Evolutionary conservation across 805 yeast genomes (phyloP).

Genomic region (Pichia californica): DNA sequence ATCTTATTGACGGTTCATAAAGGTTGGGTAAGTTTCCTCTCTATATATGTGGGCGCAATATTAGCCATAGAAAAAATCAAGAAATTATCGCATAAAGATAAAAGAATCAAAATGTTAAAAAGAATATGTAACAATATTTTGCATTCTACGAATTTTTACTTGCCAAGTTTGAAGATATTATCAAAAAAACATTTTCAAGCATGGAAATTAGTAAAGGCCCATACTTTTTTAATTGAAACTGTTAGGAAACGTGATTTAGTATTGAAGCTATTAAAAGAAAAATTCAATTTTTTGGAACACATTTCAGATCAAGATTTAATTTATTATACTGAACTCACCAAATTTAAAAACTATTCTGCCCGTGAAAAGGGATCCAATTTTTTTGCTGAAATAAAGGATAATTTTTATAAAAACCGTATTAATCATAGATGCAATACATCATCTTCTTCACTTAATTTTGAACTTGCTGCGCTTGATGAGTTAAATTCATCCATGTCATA

Average conservation of each 20-base stretch:
- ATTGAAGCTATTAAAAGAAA: slow-evolving; percentile 1
- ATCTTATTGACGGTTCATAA: slow-evolving; percentile 35
- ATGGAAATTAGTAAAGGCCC: slow-evolving; percentile 60
- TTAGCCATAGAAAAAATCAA: not conserved
- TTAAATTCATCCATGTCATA: not conserved
- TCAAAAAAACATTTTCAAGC: slow-evolving; percentile 60
- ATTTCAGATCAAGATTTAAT: slow-evolving; percentile 16
- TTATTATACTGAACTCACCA: slow-evolving; percentile 10
- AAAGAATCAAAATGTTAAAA: not conserved
- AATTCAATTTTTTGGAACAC: slow-evolving; percentile 16
- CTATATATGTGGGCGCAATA: slow-evolving; percentile 15
- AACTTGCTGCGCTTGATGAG: no score
- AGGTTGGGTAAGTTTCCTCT: slow-evolving; percentile 17
- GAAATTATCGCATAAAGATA: not conserved
- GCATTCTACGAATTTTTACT: slow-evolving; percentile 36
- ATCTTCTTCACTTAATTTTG: not conserved
- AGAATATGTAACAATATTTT: slow-evolving; percentile 13
- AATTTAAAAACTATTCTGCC: not conserved
- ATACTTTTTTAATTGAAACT: slow-evolving; percentile 34
- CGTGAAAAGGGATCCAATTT: not conserved
- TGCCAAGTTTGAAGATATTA: slow-evolving; percentile 35
- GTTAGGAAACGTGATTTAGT: slow-evolving; percentile 19
- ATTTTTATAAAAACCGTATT: not conserved
- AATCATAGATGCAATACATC: no score
- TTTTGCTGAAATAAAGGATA: slow-evolving; percentile 3